These are phyloP conservation scores for Albugo candida DNA, from an alignment of 352 stramenopile genomes.

Conservation along the genomic window DNA sequence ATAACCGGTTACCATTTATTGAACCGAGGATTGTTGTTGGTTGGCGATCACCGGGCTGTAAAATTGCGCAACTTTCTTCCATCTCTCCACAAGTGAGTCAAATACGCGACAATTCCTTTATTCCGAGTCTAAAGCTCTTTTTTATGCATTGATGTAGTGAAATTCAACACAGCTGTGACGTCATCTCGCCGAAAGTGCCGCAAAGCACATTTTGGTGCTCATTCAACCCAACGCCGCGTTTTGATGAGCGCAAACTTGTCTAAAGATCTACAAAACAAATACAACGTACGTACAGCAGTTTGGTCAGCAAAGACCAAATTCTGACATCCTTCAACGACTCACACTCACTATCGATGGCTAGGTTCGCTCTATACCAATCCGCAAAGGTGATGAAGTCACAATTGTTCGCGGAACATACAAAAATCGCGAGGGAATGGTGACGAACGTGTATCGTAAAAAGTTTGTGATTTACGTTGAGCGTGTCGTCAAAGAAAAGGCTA, in stretches of 20 bases:
- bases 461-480: slow-evolving; percentile 99
- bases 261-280: slow-evolving; percentile 99
- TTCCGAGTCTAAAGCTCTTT: not conserved
- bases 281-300: slow-evolving; percentile 88
- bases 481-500: slow-evolving; percentile 97
- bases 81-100: too few relatives aligned
- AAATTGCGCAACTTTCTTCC: too few relatives aligned
- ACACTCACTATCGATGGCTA: slow-evolving; percentile 11
- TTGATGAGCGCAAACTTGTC: slow-evolving; percentile 96
- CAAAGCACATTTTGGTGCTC: slow-evolving; percentile 98
- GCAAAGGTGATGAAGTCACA: slow-evolving; percentile 98
- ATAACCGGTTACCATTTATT: too few relatives aligned
- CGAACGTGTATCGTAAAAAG: slow-evolving; percentile 97
- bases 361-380: slow-evolving; percentile 96
- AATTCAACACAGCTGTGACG: slow-evolving; percentile 87
- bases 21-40: too few relatives aligned
- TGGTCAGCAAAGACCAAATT: not conserved
- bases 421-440: slow-evolving; percentile 96
- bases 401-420: slow-evolving; percentile 97
- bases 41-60: too few relatives aligned
- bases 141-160: slow-evolving; percentile 26
- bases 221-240: slow-evolving; percentile 90
- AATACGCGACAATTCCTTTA: not conserved
- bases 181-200: slow-evolving; percentile 95
- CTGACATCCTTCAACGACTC: not conserved